Conservation (phyloP, 2,329 filamentous ascomycete species). For the Dactylonectria macrodidyma region DNA sequence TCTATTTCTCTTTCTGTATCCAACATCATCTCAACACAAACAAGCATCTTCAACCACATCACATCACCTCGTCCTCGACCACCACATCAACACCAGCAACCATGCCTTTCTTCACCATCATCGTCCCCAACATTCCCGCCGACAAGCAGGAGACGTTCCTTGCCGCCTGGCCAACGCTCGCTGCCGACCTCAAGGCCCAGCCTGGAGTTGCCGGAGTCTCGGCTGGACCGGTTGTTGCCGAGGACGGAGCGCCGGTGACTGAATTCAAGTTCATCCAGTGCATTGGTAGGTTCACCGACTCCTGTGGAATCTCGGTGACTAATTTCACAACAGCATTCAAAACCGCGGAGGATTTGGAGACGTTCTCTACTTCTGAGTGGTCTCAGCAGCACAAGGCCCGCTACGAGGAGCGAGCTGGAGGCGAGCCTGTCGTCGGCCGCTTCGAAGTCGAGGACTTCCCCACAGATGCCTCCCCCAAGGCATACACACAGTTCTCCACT, state of each 20-base stretch:
- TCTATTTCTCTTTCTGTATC: too few species aligned
- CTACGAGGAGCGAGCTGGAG: neutral
- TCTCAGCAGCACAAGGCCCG: constrained; percentile 21
- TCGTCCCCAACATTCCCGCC: constrained; percentile 25
- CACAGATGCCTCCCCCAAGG: constrained; percentile 1
- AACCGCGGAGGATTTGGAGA: constrained; percentile 20
- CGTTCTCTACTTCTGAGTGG: constrained; percentile 21
- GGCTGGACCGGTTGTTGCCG: constrained; percentile 22
- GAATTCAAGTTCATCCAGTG: constrained; percentile 33
- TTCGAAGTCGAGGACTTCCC: constrained; percentile 30
- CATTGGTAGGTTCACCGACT: constrained; percentile 7
- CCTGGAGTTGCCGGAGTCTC: constrained; percentile 27
- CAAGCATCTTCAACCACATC: too few species aligned
- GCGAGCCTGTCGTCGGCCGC: constrained; percentile 5
- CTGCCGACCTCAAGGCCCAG: constrained; percentile 28
- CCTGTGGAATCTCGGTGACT: neutral
- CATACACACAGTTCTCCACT: constrained; percentile 29
- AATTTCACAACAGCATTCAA: constrained; percentile 17
- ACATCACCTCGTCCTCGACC: too few species aligned
- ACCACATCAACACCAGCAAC: neutral
- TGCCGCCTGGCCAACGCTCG: constrained; percentile 26
- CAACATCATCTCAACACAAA: too few species aligned
- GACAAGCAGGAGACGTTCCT: constrained; percentile 31
- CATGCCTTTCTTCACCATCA: constrained; percentile 33
- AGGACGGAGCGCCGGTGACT: constrained; percentile 10